A percentile compares a stretch with the other conserved stretches of the same genome.
These are phyloP conservation scores for Exophiala phaeomuriformis DNA, from an alignment of 2,329 filamentous ascomycete species.

Conservation along the genomic window DNA sequence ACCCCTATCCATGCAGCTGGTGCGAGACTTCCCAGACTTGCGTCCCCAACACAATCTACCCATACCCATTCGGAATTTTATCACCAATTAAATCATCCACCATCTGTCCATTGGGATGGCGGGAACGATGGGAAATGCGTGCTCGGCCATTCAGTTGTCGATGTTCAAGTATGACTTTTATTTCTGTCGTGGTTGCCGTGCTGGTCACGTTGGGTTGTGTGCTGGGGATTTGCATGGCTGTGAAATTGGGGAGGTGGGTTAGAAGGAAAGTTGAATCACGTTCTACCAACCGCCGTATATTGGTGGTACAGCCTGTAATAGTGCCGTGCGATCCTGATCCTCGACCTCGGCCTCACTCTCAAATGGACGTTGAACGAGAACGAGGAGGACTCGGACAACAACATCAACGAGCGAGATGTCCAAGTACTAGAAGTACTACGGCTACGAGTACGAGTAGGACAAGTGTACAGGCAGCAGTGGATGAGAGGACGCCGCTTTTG, in stretches of 20 bases:
- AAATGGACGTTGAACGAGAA: too few relatives aligned
- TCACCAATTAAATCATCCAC: conserved; percentile 32
- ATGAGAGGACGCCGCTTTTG: too few relatives aligned
- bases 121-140: conserved; percentile 39
- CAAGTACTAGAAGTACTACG: too few relatives aligned
- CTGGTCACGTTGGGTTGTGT: conserved; percentile 47
- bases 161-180: conserved; percentile 36
- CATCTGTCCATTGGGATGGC: conserved; percentile 36
- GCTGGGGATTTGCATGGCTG: conserved; percentile 58
- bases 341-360: too few relatives aligned
- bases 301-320: too few relatives aligned
- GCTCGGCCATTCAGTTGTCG: conserved; percentile 35
- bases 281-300: too few relatives aligned
- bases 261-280: conserved; percentile 11
- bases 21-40: conserved; percentile 34
- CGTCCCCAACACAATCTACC: conserved; percentile 32
- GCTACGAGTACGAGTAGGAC: too few relatives aligned
- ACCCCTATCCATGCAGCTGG: conserved; percentile 26
- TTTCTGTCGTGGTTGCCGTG: conserved; percentile 33
- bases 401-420: too few relatives aligned
- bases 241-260: conserved; percentile 52
- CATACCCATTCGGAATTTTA: conserved; percentile 33
- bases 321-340: too few relatives aligned
- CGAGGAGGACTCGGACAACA: too few relatives aligned
- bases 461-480: too few relatives aligned